Evolutionary conservation across 2,329 filamentous ascomycete species (phyloP).

Genomic region (Xylariaceae sp.): DNA sequence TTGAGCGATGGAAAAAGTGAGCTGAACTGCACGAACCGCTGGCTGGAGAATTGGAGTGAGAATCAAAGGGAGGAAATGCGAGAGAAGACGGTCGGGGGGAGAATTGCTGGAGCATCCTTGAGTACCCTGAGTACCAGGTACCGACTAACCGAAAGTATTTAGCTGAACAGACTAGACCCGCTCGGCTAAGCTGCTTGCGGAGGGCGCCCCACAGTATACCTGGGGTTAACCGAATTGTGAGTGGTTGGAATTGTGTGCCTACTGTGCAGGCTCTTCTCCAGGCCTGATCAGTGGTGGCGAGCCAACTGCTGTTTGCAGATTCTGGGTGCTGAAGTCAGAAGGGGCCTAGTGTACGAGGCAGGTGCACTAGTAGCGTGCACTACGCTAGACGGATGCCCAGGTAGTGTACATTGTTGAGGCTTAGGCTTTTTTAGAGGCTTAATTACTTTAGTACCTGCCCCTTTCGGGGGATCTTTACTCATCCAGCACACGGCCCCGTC

Average conservation of each 20-base stretch:
- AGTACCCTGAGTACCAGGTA: conserved; percentile 8
- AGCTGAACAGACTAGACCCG: not conserved
- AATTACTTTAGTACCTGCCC: conserved; percentile 6
- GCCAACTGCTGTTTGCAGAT: conserved; percentile 14
- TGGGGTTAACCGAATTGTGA: conserved; percentile 2
- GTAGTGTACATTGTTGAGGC: conserved; percentile 1
- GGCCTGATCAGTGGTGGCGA: conserved; percentile 8
- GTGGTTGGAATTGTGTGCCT: conserved; percentile 8
- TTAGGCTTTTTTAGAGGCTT: not conserved
- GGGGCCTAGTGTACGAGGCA: conserved; percentile 8
- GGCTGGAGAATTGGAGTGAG: conserved; percentile 24
- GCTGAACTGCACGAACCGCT: conserved; percentile 25
- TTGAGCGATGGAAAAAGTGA: conserved; percentile 19
- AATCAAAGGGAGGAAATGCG: conserved; percentile 30
- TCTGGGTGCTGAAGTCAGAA: conserved; percentile 11
- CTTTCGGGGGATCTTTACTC: conserved; percentile 4
- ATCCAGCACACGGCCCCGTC: not conserved
- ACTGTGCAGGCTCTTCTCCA: not conserved
- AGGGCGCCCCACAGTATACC: conserved; percentile 7
- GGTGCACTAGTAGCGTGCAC: not conserved
- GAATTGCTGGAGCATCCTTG: conserved; percentile 9
- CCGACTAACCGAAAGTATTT: not conserved
- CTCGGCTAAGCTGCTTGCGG: conserved; percentile 7
- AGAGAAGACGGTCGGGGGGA: conserved; percentile 30
- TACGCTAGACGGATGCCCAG: not conserved